Percentiles rank a stretch among this genome's conserved stretches.
Conservation (phyloP, 2,329 filamentous ascomycete genomes). For the Teratosphaeria gauchensis region DNA sequence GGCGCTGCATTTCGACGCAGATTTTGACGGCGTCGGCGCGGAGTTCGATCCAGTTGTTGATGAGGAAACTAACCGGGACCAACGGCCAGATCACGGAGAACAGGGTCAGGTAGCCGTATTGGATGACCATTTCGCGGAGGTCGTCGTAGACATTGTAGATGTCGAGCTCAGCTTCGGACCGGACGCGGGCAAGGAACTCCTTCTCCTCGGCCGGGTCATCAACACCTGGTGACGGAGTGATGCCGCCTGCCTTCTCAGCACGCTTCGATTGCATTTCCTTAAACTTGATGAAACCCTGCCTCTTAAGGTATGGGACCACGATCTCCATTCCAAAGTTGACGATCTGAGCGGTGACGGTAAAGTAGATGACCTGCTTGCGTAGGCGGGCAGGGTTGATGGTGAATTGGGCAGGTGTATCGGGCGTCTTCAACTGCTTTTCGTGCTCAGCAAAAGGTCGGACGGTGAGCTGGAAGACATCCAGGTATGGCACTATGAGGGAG, state of each 20-base stretch:
- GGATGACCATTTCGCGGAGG: constrained; percentile 83
- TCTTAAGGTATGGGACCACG: constrained; percentile 75
- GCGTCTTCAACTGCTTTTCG: constrained; percentile 55
- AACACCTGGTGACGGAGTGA: constrained; percentile 33
- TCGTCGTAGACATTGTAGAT: constrained; percentile 85
- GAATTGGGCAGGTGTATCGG: constrained; percentile 49
- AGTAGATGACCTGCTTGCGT: constrained; percentile 88
- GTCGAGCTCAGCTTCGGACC: constrained; percentile 71
- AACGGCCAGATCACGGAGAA: constrained; percentile 94
- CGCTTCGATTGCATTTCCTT: constrained; percentile 59
- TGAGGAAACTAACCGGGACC: constrained; percentile 76
- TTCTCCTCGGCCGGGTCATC: constrained; percentile 69
- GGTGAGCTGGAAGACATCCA: constrained; percentile 69
- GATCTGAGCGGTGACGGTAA: constrained; percentile 86
- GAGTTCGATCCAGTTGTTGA: constrained; percentile 95
- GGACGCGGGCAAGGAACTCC: constrained; percentile 69
- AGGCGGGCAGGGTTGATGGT: constrained; percentile 74
- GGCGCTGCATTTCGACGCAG: constrained; percentile 76
- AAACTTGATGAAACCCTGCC: constrained; percentile 66
- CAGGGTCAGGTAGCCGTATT: constrained; percentile 75
- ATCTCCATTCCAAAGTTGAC: constrained; percentile 80
- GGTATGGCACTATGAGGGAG: constrained; percentile 68
- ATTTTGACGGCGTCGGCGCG: constrained; percentile 93
- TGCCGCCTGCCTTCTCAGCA: constrained; percentile 43
- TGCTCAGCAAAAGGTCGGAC: constrained; percentile 67